Conservation (phyloP, 2,329 filamentous ascomycete species). For the Paramyrothecium roridum region DNA sequence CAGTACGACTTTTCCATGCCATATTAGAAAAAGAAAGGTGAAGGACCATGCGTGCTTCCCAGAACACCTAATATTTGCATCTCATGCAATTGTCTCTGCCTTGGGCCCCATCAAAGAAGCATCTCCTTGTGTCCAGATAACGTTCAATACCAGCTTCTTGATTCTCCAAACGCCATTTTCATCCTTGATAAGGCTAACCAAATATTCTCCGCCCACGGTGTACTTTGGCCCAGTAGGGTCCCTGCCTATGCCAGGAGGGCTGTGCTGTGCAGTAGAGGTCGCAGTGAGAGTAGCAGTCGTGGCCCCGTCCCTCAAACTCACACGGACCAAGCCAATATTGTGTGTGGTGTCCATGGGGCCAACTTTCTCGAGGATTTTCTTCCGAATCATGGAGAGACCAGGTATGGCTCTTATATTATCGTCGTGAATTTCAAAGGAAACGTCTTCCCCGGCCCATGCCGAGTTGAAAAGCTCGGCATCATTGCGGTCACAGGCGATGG, state of each 20-base stretch:
- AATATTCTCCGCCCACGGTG: conserved; percentile 22
- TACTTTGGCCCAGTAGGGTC: conserved; percentile 16
- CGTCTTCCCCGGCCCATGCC: conserved; percentile 1
- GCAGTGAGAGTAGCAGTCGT: conserved; percentile 20
- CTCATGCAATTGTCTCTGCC: too few species aligned
- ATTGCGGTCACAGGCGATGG: conserved; percentile 4
- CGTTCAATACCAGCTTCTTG: conserved; percentile 21
- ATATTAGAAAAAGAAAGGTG: too few species aligned
- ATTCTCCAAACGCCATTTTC: conserved; percentile 28
- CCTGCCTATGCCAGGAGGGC: conserved; percentile 17
- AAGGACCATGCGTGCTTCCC: too few species aligned
- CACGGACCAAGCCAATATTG: conserved; percentile 23
- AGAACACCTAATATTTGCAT: too few species aligned
- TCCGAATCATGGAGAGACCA: conserved; percentile 1
- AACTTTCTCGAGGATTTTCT: conserved; percentile 2
- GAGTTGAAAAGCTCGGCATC: conserved; percentile 3
- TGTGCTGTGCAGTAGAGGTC: conserved; percentile 22
- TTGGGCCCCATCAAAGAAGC: background rate
- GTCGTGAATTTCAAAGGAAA: conserved; percentile 1
- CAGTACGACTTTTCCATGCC: too few species aligned
- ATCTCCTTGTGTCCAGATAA: conserved; percentile 27
- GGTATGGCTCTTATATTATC: background rate
- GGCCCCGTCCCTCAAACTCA: conserved; percentile 19
- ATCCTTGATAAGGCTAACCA: conserved; percentile 23
- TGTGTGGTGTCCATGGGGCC: conserved; percentile 22